These are phyloP conservation scores for Oehlia diaphana DNA, from an alignment of 192 early-diverging fungal species.

Conservation along the genomic window DNA sequence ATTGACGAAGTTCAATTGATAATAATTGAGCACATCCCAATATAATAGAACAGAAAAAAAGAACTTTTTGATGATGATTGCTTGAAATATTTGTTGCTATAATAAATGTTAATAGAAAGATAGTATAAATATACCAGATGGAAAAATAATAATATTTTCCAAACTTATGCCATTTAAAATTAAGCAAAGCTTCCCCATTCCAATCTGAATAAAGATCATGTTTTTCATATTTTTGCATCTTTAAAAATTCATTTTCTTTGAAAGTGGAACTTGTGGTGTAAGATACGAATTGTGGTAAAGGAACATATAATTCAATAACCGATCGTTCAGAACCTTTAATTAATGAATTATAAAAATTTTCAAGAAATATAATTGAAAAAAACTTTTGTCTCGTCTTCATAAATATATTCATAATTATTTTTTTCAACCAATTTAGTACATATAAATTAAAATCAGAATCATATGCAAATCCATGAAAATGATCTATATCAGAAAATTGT, in stretches of 20 bases:
- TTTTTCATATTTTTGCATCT: not conserved
- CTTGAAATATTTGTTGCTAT: not conserved
- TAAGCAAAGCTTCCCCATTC: slow-evolving; percentile 1
- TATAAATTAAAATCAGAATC: not conserved
- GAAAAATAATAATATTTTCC: not conserved
- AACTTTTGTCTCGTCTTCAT: too few relatives aligned
- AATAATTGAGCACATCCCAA: not conserved
- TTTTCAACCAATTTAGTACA: too few relatives aligned
- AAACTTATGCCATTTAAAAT: slow-evolving; percentile 19
- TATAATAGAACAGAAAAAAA: not conserved
- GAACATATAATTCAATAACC: too few relatives aligned
- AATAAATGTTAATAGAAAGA: not conserved
- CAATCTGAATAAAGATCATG: not conserved
- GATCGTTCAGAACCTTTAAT: too few relatives aligned
- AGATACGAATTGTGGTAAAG: slow-evolving; percentile 1
- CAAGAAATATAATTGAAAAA: not conserved
- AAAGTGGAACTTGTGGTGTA: too few relatives aligned
- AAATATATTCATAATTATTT: too few relatives aligned
- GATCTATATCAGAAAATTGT: too few relatives aligned
- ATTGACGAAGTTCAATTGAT: not conserved
- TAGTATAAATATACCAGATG: not conserved
- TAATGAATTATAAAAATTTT: too few relatives aligned
- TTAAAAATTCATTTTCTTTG: not conserved
- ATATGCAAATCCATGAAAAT: not conserved
- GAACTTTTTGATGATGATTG: not conserved